phyloP scores from a whole-genome alignment of 1,139 yeast species.

The Blastobotrys proliferans region DNA sequence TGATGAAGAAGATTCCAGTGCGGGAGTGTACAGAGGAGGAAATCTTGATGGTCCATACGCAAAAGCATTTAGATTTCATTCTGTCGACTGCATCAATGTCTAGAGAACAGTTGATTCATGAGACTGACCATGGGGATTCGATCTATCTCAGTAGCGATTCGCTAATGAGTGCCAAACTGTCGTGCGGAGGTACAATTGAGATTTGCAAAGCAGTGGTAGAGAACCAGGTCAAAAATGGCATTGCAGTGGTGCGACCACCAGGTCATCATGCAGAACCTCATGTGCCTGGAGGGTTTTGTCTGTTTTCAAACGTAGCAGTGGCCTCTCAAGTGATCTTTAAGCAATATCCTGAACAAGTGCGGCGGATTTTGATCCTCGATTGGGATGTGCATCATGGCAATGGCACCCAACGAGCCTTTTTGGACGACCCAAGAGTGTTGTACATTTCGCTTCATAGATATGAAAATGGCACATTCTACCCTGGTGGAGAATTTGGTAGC shows the following conservation, averaged over 20 bases:
- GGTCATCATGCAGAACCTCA: conserved; percentile 99
- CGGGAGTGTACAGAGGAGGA: conserved; percentile 88
- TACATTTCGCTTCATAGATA: conserved; percentile 90
- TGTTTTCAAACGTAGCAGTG: conserved; percentile 94
- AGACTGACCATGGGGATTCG: conserved; percentile 90
- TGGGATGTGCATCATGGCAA: conserved; percentile 99
- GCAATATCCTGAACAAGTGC: conserved; percentile 81
- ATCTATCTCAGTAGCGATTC: conserved; percentile 94
- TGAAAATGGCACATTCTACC: conserved; percentile 89
- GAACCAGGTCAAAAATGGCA: conserved; percentile 82
- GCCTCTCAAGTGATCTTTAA: conserved; percentile 86
- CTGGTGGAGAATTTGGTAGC: conserved; percentile 83
- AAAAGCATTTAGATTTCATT: conserved; percentile 71
- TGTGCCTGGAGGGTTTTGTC: conserved; percentile 93
- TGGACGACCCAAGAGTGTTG: conserved; percentile 82
- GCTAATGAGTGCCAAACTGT: conserved; percentile 75
- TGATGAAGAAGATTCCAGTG: conserved; percentile 84
- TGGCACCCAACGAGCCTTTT: conserved; percentile 93
- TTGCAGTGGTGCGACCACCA: conserved; percentile 97
- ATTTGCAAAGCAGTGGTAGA: conserved; percentile 95
- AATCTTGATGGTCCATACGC: conserved; percentile 79
- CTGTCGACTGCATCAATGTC: conserved; percentile 75
- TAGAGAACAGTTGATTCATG: conserved; percentile 70
- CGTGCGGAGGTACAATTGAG: conserved; percentile 97
- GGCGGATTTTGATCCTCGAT: conserved; percentile 79